A percentile compares a stretch with the other conserved stretches of the same genome.
phyloP scores from a whole-genome alignment of 305 asterid species.

The Striga hermonthica region DNA sequence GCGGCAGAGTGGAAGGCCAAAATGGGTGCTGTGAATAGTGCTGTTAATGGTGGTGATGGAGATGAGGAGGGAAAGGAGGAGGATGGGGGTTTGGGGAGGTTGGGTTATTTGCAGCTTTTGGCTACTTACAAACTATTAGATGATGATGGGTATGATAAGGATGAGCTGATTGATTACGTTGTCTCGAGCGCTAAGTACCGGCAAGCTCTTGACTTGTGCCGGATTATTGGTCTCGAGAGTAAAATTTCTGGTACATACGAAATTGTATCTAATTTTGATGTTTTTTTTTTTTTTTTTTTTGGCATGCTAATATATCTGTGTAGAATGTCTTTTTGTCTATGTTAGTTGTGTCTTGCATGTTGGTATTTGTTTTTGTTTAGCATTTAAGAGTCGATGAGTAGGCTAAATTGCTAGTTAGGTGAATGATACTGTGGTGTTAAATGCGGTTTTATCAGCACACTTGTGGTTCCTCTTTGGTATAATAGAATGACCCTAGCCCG shows the following conservation, averaged over 20 bases:
- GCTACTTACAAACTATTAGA: conserved; percentile 47
- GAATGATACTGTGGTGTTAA: conserved; percentile 28
- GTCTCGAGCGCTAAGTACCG: conserved; percentile 47
- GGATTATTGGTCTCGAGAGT: conserved; percentile 40
- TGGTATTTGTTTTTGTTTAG: background rate
- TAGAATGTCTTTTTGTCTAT: background rate
- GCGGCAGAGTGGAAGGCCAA: conserved; percentile 46
- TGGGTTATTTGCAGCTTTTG: conserved; percentile 52
- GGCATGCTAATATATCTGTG: background rate
- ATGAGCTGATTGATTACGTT: conserved; percentile 48
- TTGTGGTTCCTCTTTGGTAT: background rate
- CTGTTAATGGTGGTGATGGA: conserved; percentile 33
- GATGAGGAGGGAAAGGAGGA: conserved; percentile 37
- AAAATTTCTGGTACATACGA: conserved; percentile 49
- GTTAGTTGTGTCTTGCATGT: conserved; percentile 1
- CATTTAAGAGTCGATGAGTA: conserved; percentile 20
- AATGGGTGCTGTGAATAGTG: conserved; percentile 26
- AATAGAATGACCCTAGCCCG: background rate
- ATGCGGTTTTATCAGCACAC: background rate
- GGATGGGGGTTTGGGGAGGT: conserved; percentile 45
- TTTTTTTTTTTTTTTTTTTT: background rate
- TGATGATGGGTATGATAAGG: conserved; percentile 35
- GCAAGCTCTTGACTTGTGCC: conserved; percentile 50
- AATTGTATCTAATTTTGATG: background rate
- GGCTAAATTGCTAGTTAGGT: conserved; percentile 6